Evolutionary conservation across 768 basidiomycete species (phyloP).

Genomic region (Lanmaoa pseudosensibilis): DNA sequence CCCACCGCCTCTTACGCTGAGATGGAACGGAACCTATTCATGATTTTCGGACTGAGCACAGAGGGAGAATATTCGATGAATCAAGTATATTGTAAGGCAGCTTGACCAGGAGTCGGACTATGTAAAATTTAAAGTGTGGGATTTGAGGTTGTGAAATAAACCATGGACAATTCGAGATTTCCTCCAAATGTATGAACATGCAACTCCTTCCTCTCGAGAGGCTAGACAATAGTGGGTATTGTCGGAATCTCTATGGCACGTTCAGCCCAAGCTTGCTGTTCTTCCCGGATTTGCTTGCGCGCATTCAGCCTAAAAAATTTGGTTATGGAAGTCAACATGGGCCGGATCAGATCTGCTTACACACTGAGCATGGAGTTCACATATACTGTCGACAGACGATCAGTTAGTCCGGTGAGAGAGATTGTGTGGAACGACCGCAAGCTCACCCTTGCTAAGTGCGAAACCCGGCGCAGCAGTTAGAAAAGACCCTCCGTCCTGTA

Average conservation of each 20-base stretch:
- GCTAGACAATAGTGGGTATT: slow-evolving; percentile 10
- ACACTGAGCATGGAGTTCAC: slow-evolving; percentile 27
- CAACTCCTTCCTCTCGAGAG: too few relatives aligned
- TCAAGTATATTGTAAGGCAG: too few relatives aligned
- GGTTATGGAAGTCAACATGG: not conserved
- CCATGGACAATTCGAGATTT: too few relatives aligned
- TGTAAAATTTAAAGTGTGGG: too few relatives aligned
- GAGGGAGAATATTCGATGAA: too few relatives aligned
- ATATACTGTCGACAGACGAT: slow-evolving; percentile 11
- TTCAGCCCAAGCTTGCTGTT: not conserved
- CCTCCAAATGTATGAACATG: too few relatives aligned
- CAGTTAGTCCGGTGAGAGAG: not conserved
- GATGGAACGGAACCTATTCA: too few relatives aligned
- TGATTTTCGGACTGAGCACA: too few relatives aligned
- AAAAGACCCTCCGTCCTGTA: slow-evolving; percentile 2
- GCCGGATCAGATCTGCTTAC: slow-evolving; percentile 11
- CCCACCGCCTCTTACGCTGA: too few relatives aligned
- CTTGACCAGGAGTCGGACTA: too few relatives aligned
- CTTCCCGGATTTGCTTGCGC: slow-evolving; percentile 19
- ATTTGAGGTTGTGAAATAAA: too few relatives aligned
- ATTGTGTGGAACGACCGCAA: not conserved
- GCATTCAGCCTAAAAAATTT: slow-evolving; percentile 13
- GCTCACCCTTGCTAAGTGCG: slow-evolving; percentile 21
- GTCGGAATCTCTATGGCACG: slow-evolving; percentile 19
- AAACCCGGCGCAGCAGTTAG: slow-evolving; percentile 10